A percentile compares a stretch with the other conserved stretches of the same genome.
phyloP scores from a whole-genome alignment of 2,329 filamentous ascomycete genomes.

The Ceratocystis albifundus region DNA sequence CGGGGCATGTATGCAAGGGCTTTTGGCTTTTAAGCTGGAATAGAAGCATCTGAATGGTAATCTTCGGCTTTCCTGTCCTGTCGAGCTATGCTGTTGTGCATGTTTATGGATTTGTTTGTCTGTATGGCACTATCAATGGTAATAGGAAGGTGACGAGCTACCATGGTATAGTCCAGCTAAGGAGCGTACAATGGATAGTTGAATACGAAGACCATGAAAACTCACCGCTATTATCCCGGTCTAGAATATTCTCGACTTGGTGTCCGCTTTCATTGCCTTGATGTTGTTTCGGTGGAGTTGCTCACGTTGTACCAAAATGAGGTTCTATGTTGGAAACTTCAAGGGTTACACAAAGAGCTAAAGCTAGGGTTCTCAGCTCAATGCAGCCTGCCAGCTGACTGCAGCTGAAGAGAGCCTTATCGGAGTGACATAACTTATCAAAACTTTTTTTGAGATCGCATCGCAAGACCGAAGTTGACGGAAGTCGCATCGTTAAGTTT shows the following conservation, averaged over 20 bases:
- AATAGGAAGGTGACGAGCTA: too few relatives aligned
- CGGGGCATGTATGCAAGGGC: conserved; percentile 4
- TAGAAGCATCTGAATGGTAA: not conserved
- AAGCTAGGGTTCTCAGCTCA: not conserved
- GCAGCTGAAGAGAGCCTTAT: not conserved
- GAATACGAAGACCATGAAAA: not conserved
- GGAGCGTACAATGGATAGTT: not conserved
- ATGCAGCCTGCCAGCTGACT: not conserved
- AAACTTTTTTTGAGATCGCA: conserved; percentile 12
- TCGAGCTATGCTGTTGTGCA: not conserved
- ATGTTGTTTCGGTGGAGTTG: not conserved
- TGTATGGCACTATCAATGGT: not conserved
- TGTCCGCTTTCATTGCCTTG: too few relatives aligned
- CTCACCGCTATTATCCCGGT: too few relatives aligned
- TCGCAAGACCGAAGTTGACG: not conserved
- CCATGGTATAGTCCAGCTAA: too few relatives aligned
- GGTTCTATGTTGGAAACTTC: not conserved
- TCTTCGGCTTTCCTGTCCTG: not conserved
- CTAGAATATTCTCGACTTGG: too few relatives aligned
- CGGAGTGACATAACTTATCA: conserved; percentile 4
- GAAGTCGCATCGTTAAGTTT: not conserved
- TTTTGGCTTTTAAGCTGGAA: not conserved
- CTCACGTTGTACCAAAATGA: not conserved
- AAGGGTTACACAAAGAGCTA: not conserved
- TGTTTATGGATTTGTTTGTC: not conserved